Base-by-base conservation (phyloP, 1,284 basidiomycete genomes). In the Ceraceosorus guamensis region DNA sequence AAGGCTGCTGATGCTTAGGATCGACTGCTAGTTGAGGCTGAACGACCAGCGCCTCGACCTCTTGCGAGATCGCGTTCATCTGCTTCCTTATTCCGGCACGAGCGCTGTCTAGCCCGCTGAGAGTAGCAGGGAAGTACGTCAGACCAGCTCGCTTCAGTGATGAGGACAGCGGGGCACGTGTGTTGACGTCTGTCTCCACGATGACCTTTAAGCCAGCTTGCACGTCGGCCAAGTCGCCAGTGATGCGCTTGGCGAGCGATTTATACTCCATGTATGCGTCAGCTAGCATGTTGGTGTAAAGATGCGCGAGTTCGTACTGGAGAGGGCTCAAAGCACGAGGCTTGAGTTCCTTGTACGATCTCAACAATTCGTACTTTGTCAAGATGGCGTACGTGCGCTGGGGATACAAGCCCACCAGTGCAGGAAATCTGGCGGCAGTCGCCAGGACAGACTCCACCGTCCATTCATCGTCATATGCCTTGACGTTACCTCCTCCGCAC, bases 231-330 rank as follows among this genome's bases (percentile, higher is more conserved):
- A 51, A 41, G 16, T 41, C 34, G 3, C 11, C 10, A 7, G 13
- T 13, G 35, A 51, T 37, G 35, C 50, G 33, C 35, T 43, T 51
- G 14, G 35, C 30, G n/a, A 51, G 33, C 10, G 50, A 10, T 30
- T 51, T 51, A 41, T 51, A 51, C 50, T 51, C 50, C 50, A 51
- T 51, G 50, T 39, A 51, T 11, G 34, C 50, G 35, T 51, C 50
- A 8, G 44, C 16, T 2, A 51, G 50, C 35, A 51, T 51, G 50
- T 43, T 43, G 2, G 50, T 51, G 35, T 51, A 51, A 35, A 51
- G 31, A n/a, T 51, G 50, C 50, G 50, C 50, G 24, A 51, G n/a
- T 24, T 51, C 50, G 34, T 51, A 51, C 31, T 41, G 34, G 4
- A 51, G 33, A 2, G 50, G 50, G 16, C 32, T n/a, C 14, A 51